These are phyloP conservation scores for Penicillium ucsense DNA, from an alignment of 495 filamentous ascomycete species.

Conservation along the genomic window DNA sequence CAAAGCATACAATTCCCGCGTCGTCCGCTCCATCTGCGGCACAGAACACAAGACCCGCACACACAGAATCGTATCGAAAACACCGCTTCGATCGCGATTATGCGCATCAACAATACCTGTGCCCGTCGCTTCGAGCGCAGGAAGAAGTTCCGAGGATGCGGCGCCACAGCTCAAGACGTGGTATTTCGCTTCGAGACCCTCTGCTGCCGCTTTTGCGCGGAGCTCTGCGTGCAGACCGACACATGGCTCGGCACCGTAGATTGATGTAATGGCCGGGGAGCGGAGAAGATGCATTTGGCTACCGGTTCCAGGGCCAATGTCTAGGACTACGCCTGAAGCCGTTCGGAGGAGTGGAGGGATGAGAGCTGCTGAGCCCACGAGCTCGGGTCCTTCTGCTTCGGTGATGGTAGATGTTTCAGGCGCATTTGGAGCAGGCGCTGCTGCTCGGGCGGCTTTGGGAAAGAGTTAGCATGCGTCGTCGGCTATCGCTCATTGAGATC, in stretches of 20 bases:
- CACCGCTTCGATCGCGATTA: conserved; percentile 17
- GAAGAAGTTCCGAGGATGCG: conserved; percentile 37
- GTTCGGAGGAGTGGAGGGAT: conserved; percentile 31
- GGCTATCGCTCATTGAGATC: too few relatives aligned
- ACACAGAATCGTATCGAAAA: conserved; percentile 59
- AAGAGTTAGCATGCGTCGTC: not conserved
- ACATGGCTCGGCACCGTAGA: conserved; percentile 66
- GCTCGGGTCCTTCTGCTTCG: conserved; percentile 4
- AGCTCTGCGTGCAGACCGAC: conserved; percentile 42
- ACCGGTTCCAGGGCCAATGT: conserved; percentile 43
- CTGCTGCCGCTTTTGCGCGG: conserved; percentile 28
- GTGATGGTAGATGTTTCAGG: conserved; percentile 1
- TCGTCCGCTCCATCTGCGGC: conserved; percentile 48
- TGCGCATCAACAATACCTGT: conserved; percentile 18
- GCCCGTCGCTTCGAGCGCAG: conserved; percentile 27
- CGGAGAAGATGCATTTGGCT: conserved; percentile 36
- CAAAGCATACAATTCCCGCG: conserved; percentile 47
- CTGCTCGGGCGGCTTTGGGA: not conserved
- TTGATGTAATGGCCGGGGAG: conserved; percentile 37
- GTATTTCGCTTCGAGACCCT: conserved; percentile 51
- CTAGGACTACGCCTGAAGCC: conserved; percentile 31
- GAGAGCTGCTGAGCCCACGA: conserved; percentile 20
- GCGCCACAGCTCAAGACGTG: conserved; percentile 53
- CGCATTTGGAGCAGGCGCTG: not conserved
- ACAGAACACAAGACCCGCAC: conserved; percentile 67